These are phyloP conservation scores for Cordyceps tenuipes DNA, from an alignment of 2,329 filamentous ascomycete species.

Conservation along the genomic window DNA sequence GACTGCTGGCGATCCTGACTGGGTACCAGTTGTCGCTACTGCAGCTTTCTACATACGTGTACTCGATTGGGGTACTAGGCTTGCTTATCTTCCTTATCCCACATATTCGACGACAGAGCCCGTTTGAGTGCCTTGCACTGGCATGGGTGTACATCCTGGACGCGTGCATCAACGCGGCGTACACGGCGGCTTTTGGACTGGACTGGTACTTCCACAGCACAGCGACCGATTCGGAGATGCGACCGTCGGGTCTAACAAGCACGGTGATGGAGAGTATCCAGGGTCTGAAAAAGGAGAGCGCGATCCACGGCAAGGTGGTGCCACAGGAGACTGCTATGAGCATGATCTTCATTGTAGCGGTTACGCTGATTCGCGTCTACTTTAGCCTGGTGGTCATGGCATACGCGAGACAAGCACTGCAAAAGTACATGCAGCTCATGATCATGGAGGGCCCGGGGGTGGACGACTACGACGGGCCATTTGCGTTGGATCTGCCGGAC, in stretches of 20 bases:
- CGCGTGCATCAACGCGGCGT: slow-evolving; percentile 70
- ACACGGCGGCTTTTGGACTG: slow-evolving; percentile 73
- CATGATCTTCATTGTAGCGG: slow-evolving; percentile 63
- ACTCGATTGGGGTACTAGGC: slow-evolving; percentile 65
- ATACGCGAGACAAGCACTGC: slow-evolving; percentile 69
- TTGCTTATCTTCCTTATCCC: slow-evolving; percentile 63
- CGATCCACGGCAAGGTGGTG: slow-evolving; percentile 27
- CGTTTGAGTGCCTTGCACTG: slow-evolving; percentile 70
- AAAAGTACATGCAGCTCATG: slow-evolving; percentile 48
- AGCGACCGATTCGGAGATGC: slow-evolving; percentile 29
- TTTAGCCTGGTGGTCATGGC: slow-evolving; percentile 77
- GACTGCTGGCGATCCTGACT: slow-evolving; percentile 78
- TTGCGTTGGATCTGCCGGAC: slow-evolving; percentile 59
- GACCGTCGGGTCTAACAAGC: slow-evolving; percentile 11
- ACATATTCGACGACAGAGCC: slow-evolving; percentile 69
- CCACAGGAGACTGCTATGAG: slow-evolving; percentile 61
- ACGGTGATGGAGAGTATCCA: slow-evolving; percentile 27
- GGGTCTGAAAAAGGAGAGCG: slow-evolving; percentile 25
- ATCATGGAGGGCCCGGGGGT: slow-evolving; percentile 40
- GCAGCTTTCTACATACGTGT: slow-evolving; percentile 86
- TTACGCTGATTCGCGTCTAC: slow-evolving; percentile 73
- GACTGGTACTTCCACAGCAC: slow-evolving; percentile 74
- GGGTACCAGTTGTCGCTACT: slow-evolving; percentile 75
- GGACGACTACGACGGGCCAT: slow-evolving; percentile 53
- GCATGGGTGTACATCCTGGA: slow-evolving; percentile 83